Evolutionary conservation across 352 stramenopile species (phyloP), one percentile per base, ranked within the genome.

Genomic region (Elongisporangium prolatum): DNA sequence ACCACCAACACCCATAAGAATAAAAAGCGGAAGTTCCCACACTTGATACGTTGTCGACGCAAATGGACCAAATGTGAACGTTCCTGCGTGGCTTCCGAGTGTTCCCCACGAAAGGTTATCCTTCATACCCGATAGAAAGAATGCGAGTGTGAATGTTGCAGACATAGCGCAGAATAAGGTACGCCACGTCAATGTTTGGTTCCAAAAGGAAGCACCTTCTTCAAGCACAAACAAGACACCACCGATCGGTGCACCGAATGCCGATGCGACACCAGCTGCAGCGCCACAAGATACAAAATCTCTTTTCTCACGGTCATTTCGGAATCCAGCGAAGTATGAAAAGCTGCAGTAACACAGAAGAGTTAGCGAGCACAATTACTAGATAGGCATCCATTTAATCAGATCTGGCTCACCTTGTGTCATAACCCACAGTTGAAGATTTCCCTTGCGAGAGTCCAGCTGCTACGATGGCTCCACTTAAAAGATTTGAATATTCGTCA

Each of bases 171-270:
- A 95, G 57, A 96, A 92, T 17, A 97, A 71, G 13, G 82, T 95
- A 44, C 86, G 71, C 74, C 88, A 89, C 20, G 84, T 93, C 2
- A 97, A 73, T 49, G 85, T 81, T 51, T 87, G 74, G 59, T 91
- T 91, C 69, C 81, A 91, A 59, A 96, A 97, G 24, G 86, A 97
- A 4, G 79, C 84, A 22, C 84, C 83, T 92, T 92, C 80, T 61
- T 91, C 82, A 22, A 91, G 58, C 25, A 95, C 73, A 57, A 95
- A 96, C 24, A 96, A 52, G 20, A 95, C 75, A 37, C 91, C 91
- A 55, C 91, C 91, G 50, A 98, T 96, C 4, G 91, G 91, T 9
- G 91, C 84, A 53, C 91, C 91, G 67, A 98, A 98, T 13, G 88
- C 86, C 2, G 89, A 88, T 0, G 91, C 86, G 49, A 97, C 93